Evolutionary conservation across 2,329 filamentous ascomycete species (phyloP).

Genomic region (Cladosporium sp.): DNA sequence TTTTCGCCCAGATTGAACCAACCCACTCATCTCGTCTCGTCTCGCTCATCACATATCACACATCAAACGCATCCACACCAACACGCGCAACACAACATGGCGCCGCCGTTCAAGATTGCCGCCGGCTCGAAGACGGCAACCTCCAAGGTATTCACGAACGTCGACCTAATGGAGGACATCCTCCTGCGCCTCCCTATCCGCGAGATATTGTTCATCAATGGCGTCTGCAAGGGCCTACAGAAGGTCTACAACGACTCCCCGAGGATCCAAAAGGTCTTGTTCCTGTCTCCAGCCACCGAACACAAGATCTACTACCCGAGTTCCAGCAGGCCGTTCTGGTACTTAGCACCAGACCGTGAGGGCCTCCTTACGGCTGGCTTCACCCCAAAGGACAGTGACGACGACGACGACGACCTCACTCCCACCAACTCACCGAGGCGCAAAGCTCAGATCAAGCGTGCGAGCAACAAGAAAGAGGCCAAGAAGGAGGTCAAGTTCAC

Average conservation of each 20-base stretch:
- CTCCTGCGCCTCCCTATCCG: constrained; percentile 13
- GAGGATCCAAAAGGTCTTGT: neutral
- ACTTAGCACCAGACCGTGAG: neutral
- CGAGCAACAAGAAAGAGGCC: neutral
- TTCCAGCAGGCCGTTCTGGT: neutral
- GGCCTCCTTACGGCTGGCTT: neutral
- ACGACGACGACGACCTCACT: neutral
- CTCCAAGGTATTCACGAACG: constrained; percentile 3
- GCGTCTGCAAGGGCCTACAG: constrained; percentile 17
- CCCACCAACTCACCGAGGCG: neutral
- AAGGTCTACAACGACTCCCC: neutral
- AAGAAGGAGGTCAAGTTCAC: neutral
- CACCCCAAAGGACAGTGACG: neutral
- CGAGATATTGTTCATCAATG: constrained; percentile 16
- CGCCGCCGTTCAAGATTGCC: neutral
- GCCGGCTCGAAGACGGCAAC: neutral
- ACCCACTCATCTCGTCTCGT: neutral
- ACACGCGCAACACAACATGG: neutral
- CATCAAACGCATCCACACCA: neutral
- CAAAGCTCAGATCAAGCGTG: neutral
- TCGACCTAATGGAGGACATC: constrained; percentile 22
- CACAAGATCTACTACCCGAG: neutral
- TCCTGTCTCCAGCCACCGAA: neutral
- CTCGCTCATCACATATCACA: neutral
- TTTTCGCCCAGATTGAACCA: neutral